Evolutionary conservation across 176 grass and related monocot species (phyloP).

Genomic region (Secale cereale): DNA sequence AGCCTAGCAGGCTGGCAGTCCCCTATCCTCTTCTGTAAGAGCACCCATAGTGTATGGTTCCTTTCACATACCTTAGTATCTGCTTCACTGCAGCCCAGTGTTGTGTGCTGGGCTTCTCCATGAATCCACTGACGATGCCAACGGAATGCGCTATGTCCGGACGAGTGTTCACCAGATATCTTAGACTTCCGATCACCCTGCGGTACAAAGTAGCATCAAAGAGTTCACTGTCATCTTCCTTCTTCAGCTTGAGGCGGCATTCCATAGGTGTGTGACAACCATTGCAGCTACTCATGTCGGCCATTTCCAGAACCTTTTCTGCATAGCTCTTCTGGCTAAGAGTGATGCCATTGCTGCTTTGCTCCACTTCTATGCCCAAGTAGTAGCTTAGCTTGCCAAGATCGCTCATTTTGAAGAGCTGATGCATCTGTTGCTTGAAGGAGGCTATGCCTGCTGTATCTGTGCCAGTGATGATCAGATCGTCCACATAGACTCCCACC

Average conservation of each 20-base stretch:
- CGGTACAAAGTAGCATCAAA: neutral
- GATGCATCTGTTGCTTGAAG: too few species aligned
- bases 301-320: neutral
- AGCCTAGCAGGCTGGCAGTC: too few species aligned
- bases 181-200: neutral
- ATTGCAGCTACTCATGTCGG: neutral
- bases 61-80: neutral
- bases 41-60: neutral
- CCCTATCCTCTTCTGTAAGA: too few species aligned
- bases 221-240: too few species aligned
- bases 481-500: neutral
- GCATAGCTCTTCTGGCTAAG: neutral
- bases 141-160: too few species aligned
- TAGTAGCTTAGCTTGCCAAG: neutral
- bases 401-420: too few species aligned
- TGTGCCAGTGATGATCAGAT: too few species aligned
- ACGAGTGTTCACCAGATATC: neutral
- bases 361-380: neutral
- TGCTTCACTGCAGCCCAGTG: neutral
- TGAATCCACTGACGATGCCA: too few species aligned
- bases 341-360: neutral
- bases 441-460: rapidly evolving
- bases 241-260: neutral
- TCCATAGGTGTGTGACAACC: neutral
- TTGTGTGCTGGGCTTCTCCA: too few species aligned